Conservation (phyloP, 2,329 filamentous ascomycete species). For the Hypomyces perniciosus region DNA sequence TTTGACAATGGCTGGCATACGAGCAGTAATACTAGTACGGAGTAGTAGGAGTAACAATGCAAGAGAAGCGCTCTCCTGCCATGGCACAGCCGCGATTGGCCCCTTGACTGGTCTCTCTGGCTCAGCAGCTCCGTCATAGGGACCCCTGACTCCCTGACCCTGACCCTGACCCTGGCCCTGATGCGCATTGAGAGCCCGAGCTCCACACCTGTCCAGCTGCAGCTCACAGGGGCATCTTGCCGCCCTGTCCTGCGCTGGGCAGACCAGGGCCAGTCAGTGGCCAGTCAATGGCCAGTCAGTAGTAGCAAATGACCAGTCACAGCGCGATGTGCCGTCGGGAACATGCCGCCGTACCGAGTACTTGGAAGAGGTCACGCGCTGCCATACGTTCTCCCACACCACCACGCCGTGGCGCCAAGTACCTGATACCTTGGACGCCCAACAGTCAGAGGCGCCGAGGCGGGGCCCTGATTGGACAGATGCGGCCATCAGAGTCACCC, state of each 20-base stretch:
- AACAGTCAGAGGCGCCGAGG: background rate
- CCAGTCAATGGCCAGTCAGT: background rate
- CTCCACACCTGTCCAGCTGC: background rate
- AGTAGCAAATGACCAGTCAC: background rate
- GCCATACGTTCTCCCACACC: background rate
- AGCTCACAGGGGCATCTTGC: background rate
- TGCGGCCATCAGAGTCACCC: background rate
- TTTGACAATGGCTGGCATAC: no score
- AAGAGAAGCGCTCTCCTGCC: no score
- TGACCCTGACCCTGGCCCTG: background rate
- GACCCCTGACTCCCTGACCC: background rate
- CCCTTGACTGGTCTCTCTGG: no score
- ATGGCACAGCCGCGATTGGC: no score
- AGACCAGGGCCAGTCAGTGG: background rate
- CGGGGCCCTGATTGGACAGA: conserved; percentile 6
- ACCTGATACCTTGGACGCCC: background rate
- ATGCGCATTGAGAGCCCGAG: background rate
- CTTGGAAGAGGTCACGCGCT: background rate
- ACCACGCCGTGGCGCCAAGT: background rate
- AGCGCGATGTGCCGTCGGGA: background rate
- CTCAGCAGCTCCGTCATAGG: no score
- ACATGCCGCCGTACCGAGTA: background rate
- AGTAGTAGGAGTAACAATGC: no score
- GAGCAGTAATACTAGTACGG: no score
- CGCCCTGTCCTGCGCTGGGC: background rate